Conservation (phyloP, 2,329 filamentous ascomycete genomes). For the Westerdykella sp. region DNA sequence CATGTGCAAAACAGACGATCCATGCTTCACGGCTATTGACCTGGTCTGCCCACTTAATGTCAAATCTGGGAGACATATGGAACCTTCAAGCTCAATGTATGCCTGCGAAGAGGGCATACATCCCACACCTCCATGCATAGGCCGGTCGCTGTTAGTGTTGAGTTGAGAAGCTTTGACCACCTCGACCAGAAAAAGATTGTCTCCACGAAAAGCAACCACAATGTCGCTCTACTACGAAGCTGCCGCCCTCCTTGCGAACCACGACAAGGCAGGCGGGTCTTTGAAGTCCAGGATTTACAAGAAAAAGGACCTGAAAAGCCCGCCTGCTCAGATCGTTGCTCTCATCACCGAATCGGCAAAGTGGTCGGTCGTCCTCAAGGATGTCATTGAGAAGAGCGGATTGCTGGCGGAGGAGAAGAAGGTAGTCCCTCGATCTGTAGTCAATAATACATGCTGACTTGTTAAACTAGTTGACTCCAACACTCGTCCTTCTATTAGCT, state of each 20-base stretch:
- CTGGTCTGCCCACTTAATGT: too few relatives aligned
- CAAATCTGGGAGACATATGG: too few relatives aligned
- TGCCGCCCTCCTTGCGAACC: constrained; percentile 62
- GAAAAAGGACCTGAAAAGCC: constrained; percentile 67
- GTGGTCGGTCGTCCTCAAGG: constrained; percentile 80
- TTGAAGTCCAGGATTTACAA: constrained; percentile 80
- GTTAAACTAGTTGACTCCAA: constrained; percentile 62
- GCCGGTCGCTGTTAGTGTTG: too few relatives aligned
- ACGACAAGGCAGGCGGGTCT: constrained; percentile 65
- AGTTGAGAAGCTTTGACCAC: constrained; percentile 4
- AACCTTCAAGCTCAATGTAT: too few relatives aligned
- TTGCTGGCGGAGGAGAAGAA: constrained; percentile 77
- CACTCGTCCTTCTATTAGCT: constrained; percentile 71
- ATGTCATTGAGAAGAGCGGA: constrained; percentile 77
- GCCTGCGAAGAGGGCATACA: too few relatives aligned
- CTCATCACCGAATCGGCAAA: constrained; percentile 80
- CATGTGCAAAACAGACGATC: too few relatives aligned
- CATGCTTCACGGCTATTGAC: too few relatives aligned
- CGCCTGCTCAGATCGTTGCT: constrained; percentile 78
- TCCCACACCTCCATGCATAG: too few relatives aligned
- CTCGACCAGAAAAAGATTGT: constrained; percentile 8
- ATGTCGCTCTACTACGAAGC: constrained; percentile 98
- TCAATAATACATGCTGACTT: background rate
- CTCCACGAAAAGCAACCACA: constrained; percentile 6
- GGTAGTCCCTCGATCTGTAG: constrained; percentile 45